Evolutionary conservation across 2,329 filamentous ascomycete species (phyloP).

Genomic region (Chalara sp.): DNA sequence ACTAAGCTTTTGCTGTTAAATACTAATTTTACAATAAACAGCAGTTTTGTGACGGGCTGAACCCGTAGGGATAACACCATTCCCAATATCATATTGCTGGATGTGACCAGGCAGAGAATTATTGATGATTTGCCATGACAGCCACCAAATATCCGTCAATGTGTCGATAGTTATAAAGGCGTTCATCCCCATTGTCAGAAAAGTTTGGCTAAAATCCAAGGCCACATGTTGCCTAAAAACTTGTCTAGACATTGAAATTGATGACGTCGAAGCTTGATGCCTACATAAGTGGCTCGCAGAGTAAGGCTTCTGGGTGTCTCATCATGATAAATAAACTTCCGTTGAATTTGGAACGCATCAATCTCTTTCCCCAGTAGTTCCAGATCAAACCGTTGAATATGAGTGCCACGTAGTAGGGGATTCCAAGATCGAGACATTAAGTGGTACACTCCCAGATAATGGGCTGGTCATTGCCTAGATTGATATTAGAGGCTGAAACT

Average conservation of each 20-base stretch:
- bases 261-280: neutral
- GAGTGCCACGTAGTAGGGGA: conserved; percentile 11
- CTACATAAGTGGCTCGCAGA: neutral
- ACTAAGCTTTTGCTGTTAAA: too few species aligned
- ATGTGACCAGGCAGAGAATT: conserved; percentile 1
- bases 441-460: conserved; percentile 6
- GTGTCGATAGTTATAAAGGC: neutral
- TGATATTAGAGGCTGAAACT: neutral
- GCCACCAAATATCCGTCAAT: conserved; percentile 10
- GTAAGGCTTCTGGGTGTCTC: neutral
- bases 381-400: conserved; percentile 10
- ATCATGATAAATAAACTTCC: neutral
- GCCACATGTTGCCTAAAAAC: neutral
- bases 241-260: conserved; percentile 4
- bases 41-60: too few species aligned
- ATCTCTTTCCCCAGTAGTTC: neutral
- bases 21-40: too few species aligned
- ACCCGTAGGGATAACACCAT: conserved; percentile 12
- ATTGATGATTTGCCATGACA: conserved; percentile 4
- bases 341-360: neutral
- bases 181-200: neutral
- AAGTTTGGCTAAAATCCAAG: conserved; percentile 5
- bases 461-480: neutral
- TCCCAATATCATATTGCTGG: conserved; percentile 11
- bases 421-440: conserved; percentile 6